Conservation (phyloP, 805 yeast genomes). For the Metschnikowia matae region DNA sequence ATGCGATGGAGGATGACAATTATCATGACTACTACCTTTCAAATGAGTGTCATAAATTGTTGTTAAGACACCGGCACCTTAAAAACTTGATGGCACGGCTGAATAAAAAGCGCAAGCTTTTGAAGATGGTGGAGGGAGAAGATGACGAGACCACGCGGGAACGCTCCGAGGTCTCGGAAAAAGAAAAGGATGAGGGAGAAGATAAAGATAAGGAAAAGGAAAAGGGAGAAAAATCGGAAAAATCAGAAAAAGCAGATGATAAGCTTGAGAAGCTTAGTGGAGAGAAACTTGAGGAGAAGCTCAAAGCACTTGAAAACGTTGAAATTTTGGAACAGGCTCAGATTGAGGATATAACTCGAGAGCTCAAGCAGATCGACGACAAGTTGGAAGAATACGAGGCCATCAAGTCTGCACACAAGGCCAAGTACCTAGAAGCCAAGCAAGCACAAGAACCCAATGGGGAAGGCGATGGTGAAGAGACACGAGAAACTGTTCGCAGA, state of each 20-base stretch:
- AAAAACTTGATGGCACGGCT: slow-evolving; percentile 43
- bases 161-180: slow-evolving; percentile 5
- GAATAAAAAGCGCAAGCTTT: slow-evolving; percentile 38
- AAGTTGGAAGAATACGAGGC: slow-evolving; percentile 36
- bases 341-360: slow-evolving; percentile 28
- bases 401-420: slow-evolving; percentile 33
- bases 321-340: slow-evolving; percentile 33
- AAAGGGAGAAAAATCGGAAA: not conserved
- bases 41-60: slow-evolving; percentile 65
- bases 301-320: slow-evolving; percentile 17
- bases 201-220: not conserved
- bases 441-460: slow-evolving; percentile 7
- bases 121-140: slow-evolving; percentile 11
- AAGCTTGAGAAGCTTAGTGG: slow-evolving; percentile 9
- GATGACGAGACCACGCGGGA: slow-evolving; percentile 2
- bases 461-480: slow-evolving; percentile 7
- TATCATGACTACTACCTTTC: slow-evolving; percentile 73
- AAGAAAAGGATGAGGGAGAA: slow-evolving; percentile 7
- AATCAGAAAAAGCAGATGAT: slow-evolving; percentile 1
- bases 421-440: slow-evolving; percentile 23
- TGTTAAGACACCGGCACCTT: slow-evolving; percentile 55
- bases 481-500: slow-evolving; percentile 18
- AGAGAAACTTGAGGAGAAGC: slow-evolving; percentile 16
- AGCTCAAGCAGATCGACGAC: slow-evolving; percentile 35
- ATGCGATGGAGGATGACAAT: slow-evolving; percentile 62